These are phyloP conservation scores for Pythium dissimile DNA, from an alignment of 352 stramenopile genomes.

Conservation along the genomic window DNA sequence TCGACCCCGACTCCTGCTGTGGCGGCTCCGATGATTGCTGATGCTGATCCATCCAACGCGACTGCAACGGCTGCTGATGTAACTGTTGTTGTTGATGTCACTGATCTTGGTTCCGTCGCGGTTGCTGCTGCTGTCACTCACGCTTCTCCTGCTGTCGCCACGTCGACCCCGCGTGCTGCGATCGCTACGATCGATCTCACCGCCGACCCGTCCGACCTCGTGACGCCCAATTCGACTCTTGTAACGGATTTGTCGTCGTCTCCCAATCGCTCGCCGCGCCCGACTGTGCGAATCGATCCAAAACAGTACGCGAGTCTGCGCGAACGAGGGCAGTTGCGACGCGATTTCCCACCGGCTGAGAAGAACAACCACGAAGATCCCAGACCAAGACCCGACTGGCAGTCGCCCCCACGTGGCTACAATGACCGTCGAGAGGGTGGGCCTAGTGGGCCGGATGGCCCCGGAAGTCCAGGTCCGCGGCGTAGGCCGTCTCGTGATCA, in stretches of 20 bases:
- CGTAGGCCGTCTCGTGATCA: neutral
- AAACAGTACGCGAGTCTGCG: conserved; percentile 13
- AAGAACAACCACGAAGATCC: neutral
- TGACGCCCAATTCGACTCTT: neutral
- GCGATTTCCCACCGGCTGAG: neutral
- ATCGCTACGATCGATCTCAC: conserved; percentile 6
- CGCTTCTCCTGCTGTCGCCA: neutral
- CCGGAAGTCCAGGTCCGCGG: neutral
- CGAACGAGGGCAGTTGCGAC: neutral
- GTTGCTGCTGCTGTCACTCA: neutral
- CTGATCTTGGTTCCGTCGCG: neutral
- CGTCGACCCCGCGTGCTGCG: neutral
- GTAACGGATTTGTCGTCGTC: conserved; percentile 2
- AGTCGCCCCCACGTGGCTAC: conserved; percentile 4
- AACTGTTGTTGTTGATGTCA: neutral
- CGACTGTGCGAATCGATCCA: conserved; percentile 1
- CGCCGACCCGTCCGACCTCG: neutral
- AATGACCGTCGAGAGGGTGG: neutral
- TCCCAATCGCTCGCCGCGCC: neutral
- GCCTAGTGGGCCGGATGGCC: too few relatives aligned
- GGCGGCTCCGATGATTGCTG: neutral
- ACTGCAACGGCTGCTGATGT: too few relatives aligned
- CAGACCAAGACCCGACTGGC: conserved; percentile 1
- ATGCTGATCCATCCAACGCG: neutral
- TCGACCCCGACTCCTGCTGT: neutral